These are phyloP conservation scores for Phialophora chinensis DNA, from an alignment of 2,329 filamentous ascomycete species.

Conservation along the genomic window DNA sequence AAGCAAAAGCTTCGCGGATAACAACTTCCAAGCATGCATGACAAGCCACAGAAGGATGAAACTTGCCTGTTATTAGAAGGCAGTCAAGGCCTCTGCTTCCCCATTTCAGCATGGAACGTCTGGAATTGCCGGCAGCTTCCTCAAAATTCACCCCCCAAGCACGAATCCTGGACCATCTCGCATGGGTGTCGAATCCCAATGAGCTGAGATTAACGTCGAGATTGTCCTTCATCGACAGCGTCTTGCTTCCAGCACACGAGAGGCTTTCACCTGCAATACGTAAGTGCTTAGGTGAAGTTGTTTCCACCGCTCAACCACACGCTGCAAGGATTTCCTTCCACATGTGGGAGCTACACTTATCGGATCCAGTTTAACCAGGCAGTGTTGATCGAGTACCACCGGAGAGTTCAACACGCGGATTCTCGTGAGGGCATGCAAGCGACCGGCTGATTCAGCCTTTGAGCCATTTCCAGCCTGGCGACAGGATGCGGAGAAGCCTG, in stretches of 20 bases:
- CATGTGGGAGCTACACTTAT: not conserved
- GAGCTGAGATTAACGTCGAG: not conserved
- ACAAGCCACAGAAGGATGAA: not conserved
- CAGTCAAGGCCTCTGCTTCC: not conserved
- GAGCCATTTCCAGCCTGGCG: not conserved
- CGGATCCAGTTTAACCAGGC: not conserved
- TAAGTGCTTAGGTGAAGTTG: slow-evolving; percentile 1
- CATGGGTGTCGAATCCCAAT: not conserved
- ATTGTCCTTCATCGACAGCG: not conserved
- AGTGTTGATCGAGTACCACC: not conserved
- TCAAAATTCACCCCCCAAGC: not conserved
- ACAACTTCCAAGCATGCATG: not conserved
- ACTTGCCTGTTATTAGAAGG: not conserved
- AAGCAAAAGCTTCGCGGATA: not conserved
- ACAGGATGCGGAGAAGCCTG: not conserved
- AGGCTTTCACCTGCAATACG: not conserved
- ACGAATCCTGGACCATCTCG: not conserved
- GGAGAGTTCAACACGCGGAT: not conserved
- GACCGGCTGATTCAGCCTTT: slow-evolving; percentile 1
- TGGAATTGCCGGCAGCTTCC: not conserved
- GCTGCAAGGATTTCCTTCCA: not conserved
- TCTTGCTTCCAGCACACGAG: not conserved
- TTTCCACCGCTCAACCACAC: not conserved
- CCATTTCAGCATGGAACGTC: slow-evolving; percentile 5
- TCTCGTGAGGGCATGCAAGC: not conserved